phyloP scores from a whole-genome alignment of 331 rosid species.

The Dryas integrifolia region DNA sequence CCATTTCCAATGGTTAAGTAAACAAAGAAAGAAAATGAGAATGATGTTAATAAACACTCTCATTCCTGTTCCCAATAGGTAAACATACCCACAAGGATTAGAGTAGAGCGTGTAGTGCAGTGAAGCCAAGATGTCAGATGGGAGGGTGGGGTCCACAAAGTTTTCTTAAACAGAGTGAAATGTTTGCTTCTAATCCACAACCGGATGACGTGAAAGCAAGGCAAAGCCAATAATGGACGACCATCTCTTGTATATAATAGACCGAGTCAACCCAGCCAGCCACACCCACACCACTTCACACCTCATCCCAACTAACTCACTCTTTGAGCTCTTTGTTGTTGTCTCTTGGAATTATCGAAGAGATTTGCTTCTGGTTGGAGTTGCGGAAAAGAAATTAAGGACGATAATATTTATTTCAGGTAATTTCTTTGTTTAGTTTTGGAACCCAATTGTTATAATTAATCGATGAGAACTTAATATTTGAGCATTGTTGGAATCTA shows the following conservation, averaged over 20 bases:
- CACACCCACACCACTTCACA: too few relatives aligned
- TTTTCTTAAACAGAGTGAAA: neutral
- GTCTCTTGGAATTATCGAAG: conserved; percentile 5
- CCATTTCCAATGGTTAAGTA: too few relatives aligned
- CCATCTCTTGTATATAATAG: neutral
- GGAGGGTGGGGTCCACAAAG: neutral
- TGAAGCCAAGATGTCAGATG: too few relatives aligned
- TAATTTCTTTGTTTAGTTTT: neutral
- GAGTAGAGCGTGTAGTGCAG: too few relatives aligned
- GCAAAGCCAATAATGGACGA: neutral
- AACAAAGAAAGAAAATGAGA: too few relatives aligned
- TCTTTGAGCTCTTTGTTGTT: neutral
- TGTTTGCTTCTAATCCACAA: conserved; percentile 20
- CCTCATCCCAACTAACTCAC: neutral
- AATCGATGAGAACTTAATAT: neutral
- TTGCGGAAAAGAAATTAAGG: neutral
- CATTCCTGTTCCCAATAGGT: too few relatives aligned
- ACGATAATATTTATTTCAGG: neutral
- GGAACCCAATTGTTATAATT: neutral
- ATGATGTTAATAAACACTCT: too few relatives aligned
- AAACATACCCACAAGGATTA: too few relatives aligned
- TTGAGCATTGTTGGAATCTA: too few relatives aligned
- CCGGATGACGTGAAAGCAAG: conserved; percentile 23
- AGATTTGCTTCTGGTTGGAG: neutral
- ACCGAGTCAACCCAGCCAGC: neutral